Evolutionary conservation across 2,329 filamentous ascomycete genomes (phyloP).

Genomic region (Aciculosporium take): DNA sequence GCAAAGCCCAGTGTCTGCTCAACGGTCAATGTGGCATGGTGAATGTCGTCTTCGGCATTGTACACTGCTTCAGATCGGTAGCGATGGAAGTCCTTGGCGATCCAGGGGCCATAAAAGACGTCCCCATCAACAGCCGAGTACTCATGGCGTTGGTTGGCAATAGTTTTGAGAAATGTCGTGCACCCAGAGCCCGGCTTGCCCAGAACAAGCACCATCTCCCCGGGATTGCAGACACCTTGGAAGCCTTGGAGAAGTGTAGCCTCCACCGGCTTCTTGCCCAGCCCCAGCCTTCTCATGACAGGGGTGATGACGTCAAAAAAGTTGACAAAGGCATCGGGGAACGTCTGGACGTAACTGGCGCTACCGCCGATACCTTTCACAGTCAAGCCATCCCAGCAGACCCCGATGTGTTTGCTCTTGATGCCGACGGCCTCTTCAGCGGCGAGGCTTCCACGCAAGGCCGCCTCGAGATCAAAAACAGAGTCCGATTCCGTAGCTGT

Average conservation of each 20-base stretch:
- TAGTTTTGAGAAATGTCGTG: conserved; percentile 54
- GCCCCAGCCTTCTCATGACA: conserved; percentile 45
- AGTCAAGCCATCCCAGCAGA: conserved; percentile 64
- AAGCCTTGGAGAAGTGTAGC: conserved; percentile 62
- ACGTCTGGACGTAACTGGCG: conserved; percentile 59
- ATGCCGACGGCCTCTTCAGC: conserved; percentile 68
- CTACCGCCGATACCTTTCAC: conserved; percentile 63
- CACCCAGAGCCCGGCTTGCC: conserved; percentile 63
- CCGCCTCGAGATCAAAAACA: conserved; percentile 60
- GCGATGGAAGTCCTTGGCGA: conserved; percentile 53
- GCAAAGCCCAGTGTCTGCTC: conserved; percentile 79
- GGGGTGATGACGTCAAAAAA: conserved; percentile 65
- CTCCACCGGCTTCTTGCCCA: conserved; percentile 54
- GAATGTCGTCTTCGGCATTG: conserved; percentile 66
- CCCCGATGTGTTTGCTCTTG: conserved; percentile 64
- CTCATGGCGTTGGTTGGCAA: conserved; percentile 49
- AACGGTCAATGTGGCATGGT: conserved; percentile 74
- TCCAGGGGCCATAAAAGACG: conserved; percentile 63
- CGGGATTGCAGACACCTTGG: conserved; percentile 56
- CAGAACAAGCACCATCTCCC: conserved; percentile 79
- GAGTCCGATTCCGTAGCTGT: conserved; percentile 31
- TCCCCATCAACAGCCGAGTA: conserved; percentile 49
- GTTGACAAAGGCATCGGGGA: conserved; percentile 60
- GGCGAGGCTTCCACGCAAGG: conserved; percentile 55
- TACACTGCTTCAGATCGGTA: conserved; percentile 77